These are phyloP conservation scores for Ogataea ramenticola DNA, from an alignment of 805 yeast genomes.

Conservation along the genomic window DNA sequence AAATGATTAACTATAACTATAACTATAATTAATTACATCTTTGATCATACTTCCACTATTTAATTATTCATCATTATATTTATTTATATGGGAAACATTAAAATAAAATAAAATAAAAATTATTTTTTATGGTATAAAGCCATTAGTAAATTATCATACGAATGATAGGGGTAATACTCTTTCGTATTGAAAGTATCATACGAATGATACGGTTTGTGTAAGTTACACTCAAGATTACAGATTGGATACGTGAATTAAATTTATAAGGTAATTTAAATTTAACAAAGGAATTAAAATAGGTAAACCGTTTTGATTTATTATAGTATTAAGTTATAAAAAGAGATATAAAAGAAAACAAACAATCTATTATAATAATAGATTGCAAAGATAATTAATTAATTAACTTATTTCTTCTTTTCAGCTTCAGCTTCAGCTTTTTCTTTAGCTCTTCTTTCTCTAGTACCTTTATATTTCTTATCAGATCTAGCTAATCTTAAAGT, in stretches of 20 bases:
- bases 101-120: no score
- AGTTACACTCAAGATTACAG: no score
- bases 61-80: no score
- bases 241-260: no score
- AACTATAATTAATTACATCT: neutral
- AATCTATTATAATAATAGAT: no score
- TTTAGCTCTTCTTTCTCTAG: conserved; percentile 95
- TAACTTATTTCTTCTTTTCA: conserved; percentile 90
- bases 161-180: no score
- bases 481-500: conserved; percentile 95
- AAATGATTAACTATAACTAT: conserved; percentile 1
- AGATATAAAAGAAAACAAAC: neutral
- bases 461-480: conserved; percentile 89
- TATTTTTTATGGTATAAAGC: no score
- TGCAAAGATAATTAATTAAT: neutral
- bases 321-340: conserved; percentile 2
- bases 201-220: no score
- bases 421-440: conserved; percentile 99
- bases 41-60: neutral
- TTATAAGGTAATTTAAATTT: no score
- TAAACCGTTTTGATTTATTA: neutral
- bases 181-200: no score
- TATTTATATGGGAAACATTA: no score
- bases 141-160: no score
- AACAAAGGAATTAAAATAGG: conserved; percentile 2